Conservation (phyloP, 371 early-diverging fungal genomes). For the Mucor velutinosus region DNA sequence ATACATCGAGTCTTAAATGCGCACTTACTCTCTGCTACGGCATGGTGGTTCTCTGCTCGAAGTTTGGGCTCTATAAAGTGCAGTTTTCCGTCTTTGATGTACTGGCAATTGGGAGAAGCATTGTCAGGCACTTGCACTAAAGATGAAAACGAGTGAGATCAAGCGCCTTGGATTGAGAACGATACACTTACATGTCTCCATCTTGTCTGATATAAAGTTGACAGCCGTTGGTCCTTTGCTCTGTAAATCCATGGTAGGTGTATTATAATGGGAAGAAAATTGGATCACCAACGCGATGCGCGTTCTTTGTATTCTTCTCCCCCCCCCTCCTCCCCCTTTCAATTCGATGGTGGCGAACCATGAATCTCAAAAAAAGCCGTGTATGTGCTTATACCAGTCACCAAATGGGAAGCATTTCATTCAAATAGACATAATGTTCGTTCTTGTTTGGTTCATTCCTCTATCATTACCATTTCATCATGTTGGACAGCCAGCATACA, state of each 20-base stretch:
- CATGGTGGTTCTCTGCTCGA: conserved; percentile 35
- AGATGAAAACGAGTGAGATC: not conserved
- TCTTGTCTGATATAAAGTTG: conserved; percentile 6
- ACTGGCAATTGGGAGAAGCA: conserved; percentile 4
- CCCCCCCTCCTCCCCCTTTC: too few species aligned
- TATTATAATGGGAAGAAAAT: not conserved
- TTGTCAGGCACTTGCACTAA: conserved; percentile 10
- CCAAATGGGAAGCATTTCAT: not conserved
- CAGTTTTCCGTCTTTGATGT: conserved; percentile 46
- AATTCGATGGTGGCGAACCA: not conserved
- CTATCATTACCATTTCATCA: not conserved
- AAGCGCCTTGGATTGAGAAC: too few species aligned
- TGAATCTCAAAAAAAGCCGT: not conserved
- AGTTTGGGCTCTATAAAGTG: conserved; percentile 34
- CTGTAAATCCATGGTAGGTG: conserved; percentile 4
- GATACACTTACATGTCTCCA: conserved; percentile 6
- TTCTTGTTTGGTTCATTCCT: not conserved
- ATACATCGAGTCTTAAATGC: not conserved
- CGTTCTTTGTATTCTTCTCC: not conserved
- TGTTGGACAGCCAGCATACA: conserved; percentile 2
- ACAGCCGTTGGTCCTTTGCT: conserved; percentile 1
- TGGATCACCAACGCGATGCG: not conserved
- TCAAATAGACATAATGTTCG: not conserved
- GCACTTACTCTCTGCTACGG: conserved; percentile 24
- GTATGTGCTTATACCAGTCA: not conserved